Evolutionary conservation across 2,329 filamentous ascomycete species (phyloP), one percentile per base, ranked within the genome.

Genomic region (Nemania diffusa): DNA sequence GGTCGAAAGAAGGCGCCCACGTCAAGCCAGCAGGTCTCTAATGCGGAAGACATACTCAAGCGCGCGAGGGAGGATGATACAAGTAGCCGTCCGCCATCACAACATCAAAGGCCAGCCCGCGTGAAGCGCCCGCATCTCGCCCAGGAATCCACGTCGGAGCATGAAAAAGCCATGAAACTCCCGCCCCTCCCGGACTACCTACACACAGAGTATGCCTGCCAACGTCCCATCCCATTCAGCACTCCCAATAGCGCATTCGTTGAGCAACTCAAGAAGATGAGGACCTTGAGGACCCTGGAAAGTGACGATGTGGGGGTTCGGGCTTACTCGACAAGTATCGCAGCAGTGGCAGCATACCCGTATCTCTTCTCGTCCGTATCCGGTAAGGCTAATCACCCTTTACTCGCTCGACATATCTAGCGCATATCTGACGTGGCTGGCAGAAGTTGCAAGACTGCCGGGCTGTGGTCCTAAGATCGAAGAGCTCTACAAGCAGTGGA

Each of bases 251-350:
- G 88, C 48, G 79, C 79, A 0, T 98, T 99, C 77, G 88, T 97
- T 48, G 80, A 86, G 0, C 85, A 92, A 67, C 84, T 99, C 5
- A 87, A 89, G 72, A 90, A 91, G 66, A 93, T 98, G 71, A 88
- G 91, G 52, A 88, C 87, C 1, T 85, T 90, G 2, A 87, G 95
- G 24, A 84, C 88, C 17, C 83, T 97, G 1, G 89, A 86, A 0
- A 88, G 89, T 8, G 94, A 97, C 73, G 85, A 91, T 53, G 89
- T 97, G 65, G 93, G 93, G 1, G 89, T 94, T 0, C 88, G 93
- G 56, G 94, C 95, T 0, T 98, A 98, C 77, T 94, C 92, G 32
- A 94, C 91, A 1, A 90, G 91, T 13, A 97, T 98, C 71, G 93
- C 96, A 5, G 82, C 92, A 0, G 79, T 99, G 20, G 88, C 92